Base-by-base conservation (phyloP, 768 basidiomycete species). In the Boletus reticulatus region DNA sequence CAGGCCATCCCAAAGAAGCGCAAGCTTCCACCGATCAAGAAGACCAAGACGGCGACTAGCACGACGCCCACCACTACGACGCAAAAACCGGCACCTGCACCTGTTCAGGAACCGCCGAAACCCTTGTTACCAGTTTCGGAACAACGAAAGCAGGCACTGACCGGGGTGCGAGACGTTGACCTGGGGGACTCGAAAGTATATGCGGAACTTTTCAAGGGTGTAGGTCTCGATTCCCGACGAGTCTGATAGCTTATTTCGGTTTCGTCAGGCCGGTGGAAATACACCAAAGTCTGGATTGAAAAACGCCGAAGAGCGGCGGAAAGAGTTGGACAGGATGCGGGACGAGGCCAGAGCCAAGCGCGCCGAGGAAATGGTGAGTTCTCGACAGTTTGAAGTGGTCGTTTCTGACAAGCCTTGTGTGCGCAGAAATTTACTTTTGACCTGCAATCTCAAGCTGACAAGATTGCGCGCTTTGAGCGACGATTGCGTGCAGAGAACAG, bases 11-110 rank as follows among this genome's bases (percentile, higher is more conserved):
- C 74, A n/a, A 85, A 82, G 74, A 87, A 84, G 67, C 79, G 75
- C 38, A 89, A 87, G 65, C 75, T 85, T 20, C 84, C 86, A 0
- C 72, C 80, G n/a, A 88, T 88, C 57, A 87, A 81, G 74, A 87
- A 87, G 72, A 82, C 76, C 69, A 85, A 86, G 67, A 61, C 66
- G n/a, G 48, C 67, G 10, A 19, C 44, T 0, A 46, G 64, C 12
- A 56, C 67, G 16, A 62, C 66, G 2, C 57, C 73, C 2, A 50
- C 71, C 16, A 53, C 70, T 1, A 59, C 63, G 6, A 32, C 70
- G 19, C 67, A 67, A 32, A 72, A 68, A 22, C 47, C 62, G n/a
- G 48, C 53, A 8, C 57, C 56, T 0, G 19, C 53, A 4, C 38
- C 50, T 3, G 53, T 37, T 34, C 64, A 70, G 55, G 59, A 71